Evolutionary conservation across 2,329 filamentous ascomycete genomes (phyloP), one percentile per base, ranked within the genome.

Genomic region (Cladosporium sp.): DNA sequence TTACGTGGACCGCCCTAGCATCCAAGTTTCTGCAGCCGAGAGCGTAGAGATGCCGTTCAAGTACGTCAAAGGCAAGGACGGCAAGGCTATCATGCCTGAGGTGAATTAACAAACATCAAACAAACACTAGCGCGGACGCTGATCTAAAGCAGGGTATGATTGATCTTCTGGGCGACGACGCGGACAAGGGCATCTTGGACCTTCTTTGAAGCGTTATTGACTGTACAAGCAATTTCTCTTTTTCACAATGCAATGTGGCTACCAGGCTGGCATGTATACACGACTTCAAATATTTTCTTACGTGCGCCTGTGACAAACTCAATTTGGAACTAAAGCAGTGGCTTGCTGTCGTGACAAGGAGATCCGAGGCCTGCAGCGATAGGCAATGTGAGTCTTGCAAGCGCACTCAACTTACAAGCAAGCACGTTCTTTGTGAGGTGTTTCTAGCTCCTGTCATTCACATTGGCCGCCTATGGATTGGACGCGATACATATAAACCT

Each of bases 11-110:
- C 89, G 92, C 74, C 95, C 95, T 0, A 94, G 98, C 76, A 86
- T 99, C 75, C 89, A 89, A 75, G 90, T 98, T 78, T 92, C 92
- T 77, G 89, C 95, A 32, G 69, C 65, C 4, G 95, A 99, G 81
- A 95, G 91, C 77, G 97, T 93, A 0, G 86, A 97, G 78, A 98
- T 99, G 95, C 95, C 95, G 0, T 99, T 99, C 80, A 92, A 95
- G 71, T 99, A 99, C 76, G 93, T 99, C 60, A 90, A 87, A 75
- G 89, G 86, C 61, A 83, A 91, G 65, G 68, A 73, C 52, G 92
- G 91, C 54, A 84, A 92, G 71, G 92, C 93, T 0, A 88, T 97
- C 66, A 97, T 99, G 93, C 95, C 95, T 26, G 85, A 91, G 82
- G 93, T 97, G 80, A 80, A 69, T 64, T 51, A 59, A 5, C 41